Evolutionary conservation across 2,329 filamentous ascomycete species (phyloP).

Genomic region (Paecilomyces sp.): DNA sequence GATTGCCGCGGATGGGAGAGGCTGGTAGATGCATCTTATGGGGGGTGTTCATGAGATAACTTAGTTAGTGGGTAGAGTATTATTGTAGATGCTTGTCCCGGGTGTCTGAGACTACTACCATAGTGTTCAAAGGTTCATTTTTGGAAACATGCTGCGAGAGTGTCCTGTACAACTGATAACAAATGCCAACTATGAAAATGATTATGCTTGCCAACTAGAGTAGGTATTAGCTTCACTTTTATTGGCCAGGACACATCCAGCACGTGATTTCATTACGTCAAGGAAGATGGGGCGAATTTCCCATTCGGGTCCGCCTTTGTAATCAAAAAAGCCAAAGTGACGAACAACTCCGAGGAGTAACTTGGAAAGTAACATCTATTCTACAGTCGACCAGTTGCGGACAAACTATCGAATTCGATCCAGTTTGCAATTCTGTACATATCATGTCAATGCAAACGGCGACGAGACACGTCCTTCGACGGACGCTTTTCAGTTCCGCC

Average conservation of each 20-base stretch:
- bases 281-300: not conserved
- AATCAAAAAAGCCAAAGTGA: not conserved
- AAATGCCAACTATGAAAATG: not conserved
- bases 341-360: not conserved
- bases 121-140: too few species aligned
- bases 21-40: too few species aligned
- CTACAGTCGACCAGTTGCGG: not conserved
- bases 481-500: conserved; percentile 16
- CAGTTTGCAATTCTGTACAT: conserved; percentile 1
- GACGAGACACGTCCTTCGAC: conserved; percentile 25
- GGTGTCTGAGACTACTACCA: too few species aligned
- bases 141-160: too few species aligned
- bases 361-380: not conserved
- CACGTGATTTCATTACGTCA: not conserved
- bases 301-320: not conserved
- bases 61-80: too few species aligned
- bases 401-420: not conserved
- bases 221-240: not conserved
- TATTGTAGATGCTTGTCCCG: too few species aligned
- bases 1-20: not conserved
- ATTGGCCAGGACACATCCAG: not conserved
- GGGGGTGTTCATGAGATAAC: too few species aligned
- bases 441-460: conserved; percentile 25
- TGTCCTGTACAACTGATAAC: not conserved
- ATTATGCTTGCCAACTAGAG: not conserved